Conservation (phyloP, 306 rosid species). For the Quercus agrifolia region DNA sequence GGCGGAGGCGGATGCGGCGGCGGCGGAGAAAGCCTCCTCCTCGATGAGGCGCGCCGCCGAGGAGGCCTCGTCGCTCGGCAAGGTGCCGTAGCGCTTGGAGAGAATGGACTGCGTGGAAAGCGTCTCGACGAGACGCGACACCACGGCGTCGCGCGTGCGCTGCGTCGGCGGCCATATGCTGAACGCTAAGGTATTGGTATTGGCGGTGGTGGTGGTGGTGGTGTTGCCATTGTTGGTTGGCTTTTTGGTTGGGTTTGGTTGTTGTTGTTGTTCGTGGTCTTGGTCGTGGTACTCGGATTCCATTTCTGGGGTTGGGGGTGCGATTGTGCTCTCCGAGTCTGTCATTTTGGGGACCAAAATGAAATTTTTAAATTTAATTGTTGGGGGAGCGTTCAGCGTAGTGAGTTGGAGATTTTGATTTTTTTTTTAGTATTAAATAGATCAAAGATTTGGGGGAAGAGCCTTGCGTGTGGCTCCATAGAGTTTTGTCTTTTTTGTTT, state of each 20-base stretch:
- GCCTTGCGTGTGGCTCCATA: too few relatives aligned
- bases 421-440: too few relatives aligned
- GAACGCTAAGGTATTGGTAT: conserved; percentile 39
- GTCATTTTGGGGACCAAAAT: conserved; percentile 32
- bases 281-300: conserved; percentile 25
- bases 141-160: conserved; percentile 91
- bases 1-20: conserved; percentile 48
- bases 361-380: too few relatives aligned
- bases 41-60: conserved; percentile 63
- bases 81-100: conserved; percentile 87
- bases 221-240: neutral
- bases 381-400: neutral
- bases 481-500: too few relatives aligned
- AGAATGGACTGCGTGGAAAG: conserved; percentile 78
- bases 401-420: neutral
- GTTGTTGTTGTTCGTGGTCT: neutral
- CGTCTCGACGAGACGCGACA: conserved; percentile 71
- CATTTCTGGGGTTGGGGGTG: conserved; percentile 16
- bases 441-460: too few relatives aligned
- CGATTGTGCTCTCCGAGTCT: conserved; percentile 25
- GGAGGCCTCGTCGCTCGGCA: conserved; percentile 56
- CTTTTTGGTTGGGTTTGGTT: neutral
- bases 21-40: conserved; percentile 60
- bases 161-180: conserved; percentile 96
- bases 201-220: neutral